These are phyloP conservation scores for Chenopodium formosanum DNA, from an alignment of 148 eudicot genomes.

Conservation along the genomic window DNA sequence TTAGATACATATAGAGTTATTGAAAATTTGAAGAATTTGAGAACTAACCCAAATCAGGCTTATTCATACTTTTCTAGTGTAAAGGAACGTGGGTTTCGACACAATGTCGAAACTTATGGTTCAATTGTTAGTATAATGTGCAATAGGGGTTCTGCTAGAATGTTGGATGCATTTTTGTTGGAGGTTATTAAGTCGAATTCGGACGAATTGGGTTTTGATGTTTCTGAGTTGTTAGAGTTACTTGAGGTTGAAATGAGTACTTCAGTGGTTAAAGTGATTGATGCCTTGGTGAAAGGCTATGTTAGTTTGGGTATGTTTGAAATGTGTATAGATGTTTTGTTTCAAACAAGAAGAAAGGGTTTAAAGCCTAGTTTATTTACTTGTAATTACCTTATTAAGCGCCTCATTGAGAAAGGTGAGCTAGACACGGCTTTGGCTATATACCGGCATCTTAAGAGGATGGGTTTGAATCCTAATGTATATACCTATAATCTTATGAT, in stretches of 20 bases:
- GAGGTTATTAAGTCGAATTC: slow-evolving; percentile 41
- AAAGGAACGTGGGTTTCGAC: slow-evolving; percentile 53
- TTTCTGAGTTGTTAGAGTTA: slow-evolving; percentile 47
- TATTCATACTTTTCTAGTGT: slow-evolving; percentile 38
- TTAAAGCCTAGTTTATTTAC: slow-evolving; percentile 45
- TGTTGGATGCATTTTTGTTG: slow-evolving; percentile 39
- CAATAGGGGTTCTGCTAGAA: slow-evolving; percentile 35
- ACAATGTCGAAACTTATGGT: slow-evolving; percentile 45
- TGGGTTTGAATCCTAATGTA: slow-evolving; percentile 52
- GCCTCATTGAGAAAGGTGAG: slow-evolving; percentile 41
- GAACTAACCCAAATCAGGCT: slow-evolving; percentile 45
- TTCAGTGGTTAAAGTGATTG: slow-evolving; percentile 40
- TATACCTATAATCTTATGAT: slow-evolving; percentile 62
- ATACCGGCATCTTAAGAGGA: slow-evolving; percentile 44
- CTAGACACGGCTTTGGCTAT: slow-evolving; percentile 39
- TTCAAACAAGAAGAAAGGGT: slow-evolving; percentile 38
- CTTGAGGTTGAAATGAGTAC: slow-evolving; percentile 31
- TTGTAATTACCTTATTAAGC: slow-evolving; percentile 52
- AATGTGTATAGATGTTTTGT: slow-evolving; percentile 50
- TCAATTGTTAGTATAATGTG: slow-evolving; percentile 51
- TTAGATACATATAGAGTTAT: slow-evolving; percentile 37
- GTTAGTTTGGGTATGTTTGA: slow-evolving; percentile 50
- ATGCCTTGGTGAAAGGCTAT: slow-evolving; percentile 57
- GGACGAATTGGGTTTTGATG: slow-evolving; percentile 37
- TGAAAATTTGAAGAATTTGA: slow-evolving; percentile 35